Evolutionary conservation across 2,329 filamentous ascomycete species (phyloP).

Genomic region (Fusarium aywerte): DNA sequence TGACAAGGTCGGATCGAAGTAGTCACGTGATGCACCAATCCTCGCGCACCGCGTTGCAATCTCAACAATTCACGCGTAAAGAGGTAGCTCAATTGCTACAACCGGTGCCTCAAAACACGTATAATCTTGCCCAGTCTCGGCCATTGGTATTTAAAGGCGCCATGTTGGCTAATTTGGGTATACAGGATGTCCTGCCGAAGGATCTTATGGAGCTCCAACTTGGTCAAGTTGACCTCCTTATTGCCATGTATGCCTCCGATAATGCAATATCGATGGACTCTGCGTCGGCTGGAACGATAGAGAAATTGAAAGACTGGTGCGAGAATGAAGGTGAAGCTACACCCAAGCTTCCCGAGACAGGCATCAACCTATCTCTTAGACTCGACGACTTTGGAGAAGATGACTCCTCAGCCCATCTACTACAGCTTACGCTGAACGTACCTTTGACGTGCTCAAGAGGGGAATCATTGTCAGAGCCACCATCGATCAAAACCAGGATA

Average conservation of each 20-base stretch:
- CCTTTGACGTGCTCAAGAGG: conserved; percentile 45
- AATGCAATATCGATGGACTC: conserved; percentile 49
- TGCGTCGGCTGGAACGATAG: conserved; percentile 26
- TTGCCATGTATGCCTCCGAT: conserved; percentile 61
- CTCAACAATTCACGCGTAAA: conserved; percentile 16
- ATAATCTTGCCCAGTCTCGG: too few species aligned
- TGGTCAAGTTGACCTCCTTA: conserved; percentile 61
- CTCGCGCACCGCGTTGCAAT: conserved; percentile 1
- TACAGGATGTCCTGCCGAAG: conserved; percentile 47
- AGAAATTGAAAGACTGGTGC: conserved; percentile 40
- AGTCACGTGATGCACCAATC: conserved; percentile 3
- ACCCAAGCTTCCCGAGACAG: conserved; percentile 13
- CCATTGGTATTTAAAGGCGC: fast-evolving
- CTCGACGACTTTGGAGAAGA: conserved; percentile 38
- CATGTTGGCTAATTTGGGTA: background rate
- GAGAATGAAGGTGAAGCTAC: conserved; percentile 18
- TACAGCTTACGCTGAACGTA: conserved; percentile 52
- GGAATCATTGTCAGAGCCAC: conserved; percentile 49
- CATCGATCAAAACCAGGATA: conserved; percentile 55
- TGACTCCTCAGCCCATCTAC: background rate
- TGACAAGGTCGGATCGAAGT: background rate
- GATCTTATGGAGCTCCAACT: conserved; percentile 61
- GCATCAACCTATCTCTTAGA: conserved; percentile 44
- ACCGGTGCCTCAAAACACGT: too few species aligned
- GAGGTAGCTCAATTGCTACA: background rate